Percentiles rank a stretch among this genome's conserved stretches.
These are phyloP conservation scores for Penicillium sp. DNA, from an alignment of 2,329 filamentous ascomycete species.

Conservation along the genomic window DNA sequence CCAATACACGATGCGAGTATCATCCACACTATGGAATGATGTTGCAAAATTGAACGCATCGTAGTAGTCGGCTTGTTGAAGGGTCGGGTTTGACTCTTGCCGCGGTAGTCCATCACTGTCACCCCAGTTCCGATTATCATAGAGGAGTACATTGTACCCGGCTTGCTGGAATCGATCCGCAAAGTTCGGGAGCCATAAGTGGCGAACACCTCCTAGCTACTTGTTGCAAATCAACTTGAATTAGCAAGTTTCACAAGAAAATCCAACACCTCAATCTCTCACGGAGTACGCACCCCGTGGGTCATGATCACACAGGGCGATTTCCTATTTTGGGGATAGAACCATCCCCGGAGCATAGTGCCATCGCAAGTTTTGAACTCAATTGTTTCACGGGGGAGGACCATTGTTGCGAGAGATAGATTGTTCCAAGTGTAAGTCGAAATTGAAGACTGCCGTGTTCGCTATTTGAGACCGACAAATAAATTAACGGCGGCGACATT, in stretches of 20 bases:
- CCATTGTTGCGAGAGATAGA: conserved; percentile 6
- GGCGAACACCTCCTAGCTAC: conserved; percentile 12
- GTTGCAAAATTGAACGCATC: conserved; percentile 47
- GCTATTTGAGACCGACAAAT: background rate
- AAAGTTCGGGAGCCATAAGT: conserved; percentile 22
- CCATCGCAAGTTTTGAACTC: conserved; percentile 10
- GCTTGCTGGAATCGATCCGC: conserved; percentile 19
- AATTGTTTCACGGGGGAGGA: conserved; percentile 7
- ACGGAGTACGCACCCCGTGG: conserved; percentile 8
- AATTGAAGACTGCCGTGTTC: background rate
- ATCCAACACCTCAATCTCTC: conserved; percentile 10
- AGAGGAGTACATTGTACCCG: conserved; percentile 18
- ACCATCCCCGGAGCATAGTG: conserved; percentile 10
- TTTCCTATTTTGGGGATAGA: conserved; percentile 11
- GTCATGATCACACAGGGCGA: conserved; percentile 13
- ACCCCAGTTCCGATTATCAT: conserved; percentile 28
- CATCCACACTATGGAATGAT: conserved; percentile 35
- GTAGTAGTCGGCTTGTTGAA: conserved; percentile 14
- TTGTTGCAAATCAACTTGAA: background rate
- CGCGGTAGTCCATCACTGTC: conserved; percentile 14
- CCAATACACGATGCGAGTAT: conserved; percentile 43
- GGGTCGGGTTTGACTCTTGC: conserved; percentile 12
- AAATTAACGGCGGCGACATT: background rate
- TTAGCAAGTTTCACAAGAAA: conserved; percentile 6
- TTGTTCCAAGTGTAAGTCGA: conserved; percentile 9